phyloP scores from a whole-genome alignment of 2,329 filamentous ascomycete species.

The Allantophomopsis cytisporea region DNA sequence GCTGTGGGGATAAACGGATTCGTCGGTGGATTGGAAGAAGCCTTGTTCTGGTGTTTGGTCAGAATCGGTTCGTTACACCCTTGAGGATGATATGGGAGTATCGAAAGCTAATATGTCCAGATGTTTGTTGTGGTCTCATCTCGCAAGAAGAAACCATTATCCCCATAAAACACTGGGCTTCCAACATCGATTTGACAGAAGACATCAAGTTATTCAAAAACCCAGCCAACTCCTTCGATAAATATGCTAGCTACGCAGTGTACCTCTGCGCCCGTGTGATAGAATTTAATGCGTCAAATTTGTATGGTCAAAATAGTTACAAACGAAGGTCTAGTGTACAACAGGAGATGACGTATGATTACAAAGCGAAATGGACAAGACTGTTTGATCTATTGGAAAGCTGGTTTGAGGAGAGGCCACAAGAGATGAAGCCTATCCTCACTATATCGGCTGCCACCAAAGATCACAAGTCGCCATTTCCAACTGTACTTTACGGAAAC shows the following conservation, averaged over 20 bases:
- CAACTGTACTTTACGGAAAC: slow-evolving; percentile 6
- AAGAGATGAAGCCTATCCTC: slow-evolving; percentile 24
- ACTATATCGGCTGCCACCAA: slow-evolving; percentile 17
- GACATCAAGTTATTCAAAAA: slow-evolving; percentile 20
- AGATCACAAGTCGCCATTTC: slow-evolving; percentile 17
- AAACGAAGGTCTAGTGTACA: too few species aligned
- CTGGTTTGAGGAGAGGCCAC: slow-evolving; percentile 31
- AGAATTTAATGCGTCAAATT: slow-evolving; percentile 28
- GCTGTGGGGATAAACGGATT: slow-evolving; percentile 35
- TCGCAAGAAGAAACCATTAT: slow-evolving; percentile 34
- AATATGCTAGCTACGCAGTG: slow-evolving; percentile 45
- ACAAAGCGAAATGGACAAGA: slow-evolving; percentile 27
- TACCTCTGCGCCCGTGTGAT: slow-evolving; percentile 38
- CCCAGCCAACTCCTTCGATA: slow-evolving; percentile 25
- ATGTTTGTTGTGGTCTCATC: slow-evolving; percentile 38
- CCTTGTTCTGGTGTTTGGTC: slow-evolving; percentile 44
- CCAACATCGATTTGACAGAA: slow-evolving; percentile 10
- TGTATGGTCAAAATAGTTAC: neutral
- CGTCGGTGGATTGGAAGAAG: slow-evolving; percentile 29
- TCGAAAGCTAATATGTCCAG: slow-evolving; percentile 9
- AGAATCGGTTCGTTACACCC: too few species aligned
- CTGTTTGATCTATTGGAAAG: slow-evolving; percentile 35
- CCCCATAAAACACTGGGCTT: slow-evolving; percentile 32
- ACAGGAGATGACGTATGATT: slow-evolving; percentile 9
- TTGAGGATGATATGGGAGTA: too few species aligned